A percentile compares a stretch with the other conserved stretches of the same genome.
These are phyloP conservation scores for Bremia lactucae DNA, from an alignment of 352 stramenopile genomes.

Conservation along the genomic window DNA sequence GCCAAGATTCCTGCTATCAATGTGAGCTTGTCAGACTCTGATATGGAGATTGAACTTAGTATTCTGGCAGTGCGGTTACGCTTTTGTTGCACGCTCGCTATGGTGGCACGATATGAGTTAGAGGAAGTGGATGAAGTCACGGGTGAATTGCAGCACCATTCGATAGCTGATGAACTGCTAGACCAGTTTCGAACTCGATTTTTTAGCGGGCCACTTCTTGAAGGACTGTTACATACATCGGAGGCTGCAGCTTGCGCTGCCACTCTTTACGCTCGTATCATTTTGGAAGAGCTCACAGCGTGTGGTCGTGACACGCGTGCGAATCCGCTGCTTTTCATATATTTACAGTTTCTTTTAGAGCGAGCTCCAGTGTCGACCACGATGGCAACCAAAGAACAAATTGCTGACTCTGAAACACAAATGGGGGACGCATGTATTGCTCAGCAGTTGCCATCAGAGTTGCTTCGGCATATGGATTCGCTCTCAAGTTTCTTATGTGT, in stretches of 20 bases:
- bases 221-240: slow-evolving; percentile 58
- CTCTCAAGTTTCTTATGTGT: slow-evolving; percentile 73
- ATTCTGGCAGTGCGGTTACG: slow-evolving; percentile 53
- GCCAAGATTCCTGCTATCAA: slow-evolving; percentile 11
- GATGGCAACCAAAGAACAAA: background rate
- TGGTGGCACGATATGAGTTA: slow-evolving; percentile 71
- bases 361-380: slow-evolving; percentile 4
- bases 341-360: slow-evolving; percentile 70
- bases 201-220: slow-evolving; percentile 49
- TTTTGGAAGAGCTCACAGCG: slow-evolving; percentile 68
- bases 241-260: slow-evolving; percentile 51
- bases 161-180: slow-evolving; percentile 68
- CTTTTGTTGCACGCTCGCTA: slow-evolving; percentile 76
- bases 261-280: slow-evolving; percentile 66
- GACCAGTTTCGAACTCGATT: slow-evolving; percentile 65
- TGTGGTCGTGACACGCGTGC: slow-evolving; percentile 54
- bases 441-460: slow-evolving; percentile 48
- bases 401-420: slow-evolving; percentile 7
- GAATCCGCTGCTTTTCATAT: slow-evolving; percentile 69
- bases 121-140: slow-evolving; percentile 35
- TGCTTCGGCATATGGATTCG: slow-evolving; percentile 74
- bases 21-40: slow-evolving; percentile 9
- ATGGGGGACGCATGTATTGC: slow-evolving; percentile 6
- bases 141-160: slow-evolving; percentile 28
- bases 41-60: slow-evolving; percentile 44